phyloP scores from a whole-genome alignment of 106 monocot species.

The Hemerocallis citrina region DNA sequence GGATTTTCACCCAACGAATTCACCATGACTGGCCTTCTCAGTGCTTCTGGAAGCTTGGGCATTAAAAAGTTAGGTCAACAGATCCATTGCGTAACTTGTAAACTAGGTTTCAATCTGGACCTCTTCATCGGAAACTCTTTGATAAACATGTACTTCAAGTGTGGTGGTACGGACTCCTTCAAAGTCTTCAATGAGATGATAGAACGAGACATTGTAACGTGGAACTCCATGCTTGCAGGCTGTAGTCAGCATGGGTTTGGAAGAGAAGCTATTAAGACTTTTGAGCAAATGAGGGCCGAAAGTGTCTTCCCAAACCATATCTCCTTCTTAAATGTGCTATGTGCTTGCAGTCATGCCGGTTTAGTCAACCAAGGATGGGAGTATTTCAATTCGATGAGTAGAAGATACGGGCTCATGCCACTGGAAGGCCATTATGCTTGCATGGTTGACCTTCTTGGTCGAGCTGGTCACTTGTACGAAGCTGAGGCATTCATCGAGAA shows the following conservation, averaged over 20 bases:
- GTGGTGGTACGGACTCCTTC: slow-evolving; percentile 44
- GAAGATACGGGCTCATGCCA: slow-evolving; percentile 40
- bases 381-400: slow-evolving; percentile 47
- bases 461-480: slow-evolving; percentile 45
- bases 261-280: slow-evolving; percentile 36
- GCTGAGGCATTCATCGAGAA: slow-evolving; percentile 37
- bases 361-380: slow-evolving; percentile 37
- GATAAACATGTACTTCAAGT: slow-evolving; percentile 65
- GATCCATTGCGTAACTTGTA: slow-evolving; percentile 26
- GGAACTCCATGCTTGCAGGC: slow-evolving; percentile 43
- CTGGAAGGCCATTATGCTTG: slow-evolving; percentile 42
- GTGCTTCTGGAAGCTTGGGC: slow-evolving; percentile 28
- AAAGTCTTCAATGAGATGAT: slow-evolving; percentile 38
- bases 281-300: slow-evolving; percentile 42
- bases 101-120: slow-evolving; percentile 28
- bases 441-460: slow-evolving; percentile 60
- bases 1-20: slow-evolving; percentile 28
- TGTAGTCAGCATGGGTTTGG: slow-evolving; percentile 49
- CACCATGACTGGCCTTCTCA: slow-evolving; percentile 39
- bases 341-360: slow-evolving; percentile 64
- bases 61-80: slow-evolving; percentile 28
- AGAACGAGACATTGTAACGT: slow-evolving; percentile 39
- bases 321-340: slow-evolving; percentile 37
- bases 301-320: slow-evolving; percentile 32
- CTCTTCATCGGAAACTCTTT: slow-evolving; percentile 44